Evolutionary conservation across 768 basidiomycete species (phyloP).

Genomic region (Lactarius sp.): DNA sequence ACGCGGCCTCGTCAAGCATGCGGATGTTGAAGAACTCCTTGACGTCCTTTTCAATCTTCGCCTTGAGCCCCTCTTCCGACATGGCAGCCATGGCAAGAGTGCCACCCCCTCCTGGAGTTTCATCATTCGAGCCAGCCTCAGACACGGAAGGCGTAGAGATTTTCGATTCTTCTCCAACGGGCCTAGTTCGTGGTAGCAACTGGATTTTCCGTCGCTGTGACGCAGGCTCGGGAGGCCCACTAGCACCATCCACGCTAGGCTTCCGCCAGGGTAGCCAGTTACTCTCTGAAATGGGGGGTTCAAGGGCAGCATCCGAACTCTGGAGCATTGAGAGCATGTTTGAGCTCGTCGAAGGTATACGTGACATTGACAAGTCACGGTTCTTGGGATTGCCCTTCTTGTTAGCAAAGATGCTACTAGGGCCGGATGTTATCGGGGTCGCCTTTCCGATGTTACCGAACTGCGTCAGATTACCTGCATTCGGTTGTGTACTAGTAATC

Average conservation of each 20-base stretch:
- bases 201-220: conserved; percentile 65
- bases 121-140: conserved; percentile 46
- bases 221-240: conserved; percentile 43
- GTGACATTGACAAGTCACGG: conserved; percentile 65
- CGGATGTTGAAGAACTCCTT: conserved; percentile 87
- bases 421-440: conserved; percentile 72
- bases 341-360: conserved; percentile 62
- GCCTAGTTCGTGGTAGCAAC: conserved; percentile 72
- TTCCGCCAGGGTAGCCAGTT: conserved; percentile 48
- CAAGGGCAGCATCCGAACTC: conserved; percentile 50
- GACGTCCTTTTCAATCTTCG: conserved; percentile 73
- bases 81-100: conserved; percentile 39
- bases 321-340: conserved; percentile 91
- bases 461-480: conserved; percentile 80
- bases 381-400: conserved; percentile 56
- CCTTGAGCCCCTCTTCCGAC: conserved; percentile 60
- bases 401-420: conserved; percentile 75
- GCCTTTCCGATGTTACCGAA: conserved; percentile 82
- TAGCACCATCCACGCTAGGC: conserved; percentile 45
- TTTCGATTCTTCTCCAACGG: conserved; percentile 43
- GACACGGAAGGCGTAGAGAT: conserved; percentile 44
- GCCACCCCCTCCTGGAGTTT: conserved; percentile 35
- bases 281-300: conserved; percentile 45
- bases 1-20: conserved; percentile 81
- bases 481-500: conserved; percentile 59